Conservation (phyloP, 2,329 filamentous ascomycete genomes). For the Harringtonia lauricola region DNA sequence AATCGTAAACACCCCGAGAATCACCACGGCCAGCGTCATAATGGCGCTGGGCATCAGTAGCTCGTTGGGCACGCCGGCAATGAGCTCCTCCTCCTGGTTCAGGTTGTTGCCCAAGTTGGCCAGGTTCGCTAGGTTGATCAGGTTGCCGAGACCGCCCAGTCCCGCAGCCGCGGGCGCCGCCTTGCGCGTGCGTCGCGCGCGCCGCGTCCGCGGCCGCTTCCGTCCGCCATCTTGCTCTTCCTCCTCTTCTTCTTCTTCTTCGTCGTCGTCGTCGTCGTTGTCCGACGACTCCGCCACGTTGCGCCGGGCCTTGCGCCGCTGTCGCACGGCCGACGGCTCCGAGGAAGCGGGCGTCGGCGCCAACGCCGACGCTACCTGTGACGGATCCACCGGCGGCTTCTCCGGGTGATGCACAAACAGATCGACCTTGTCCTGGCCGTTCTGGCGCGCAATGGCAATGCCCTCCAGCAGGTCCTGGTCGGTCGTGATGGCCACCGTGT, state of each 20-base stretch:
- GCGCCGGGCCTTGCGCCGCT: conserved; percentile 28
- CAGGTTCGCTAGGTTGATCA: too few relatives aligned
- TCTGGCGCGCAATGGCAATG: conserved; percentile 68
- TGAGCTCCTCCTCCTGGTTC: conserved; percentile 53
- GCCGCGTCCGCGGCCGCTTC: conserved; percentile 23
- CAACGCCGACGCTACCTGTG: conserved; percentile 27
- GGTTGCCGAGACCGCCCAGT: conserved; percentile 3
- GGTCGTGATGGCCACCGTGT: conserved; percentile 92
- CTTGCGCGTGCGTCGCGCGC: conserved; percentile 27
- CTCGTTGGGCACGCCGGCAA: conserved; percentile 88
- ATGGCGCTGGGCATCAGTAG: conserved; percentile 87
- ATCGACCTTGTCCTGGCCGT: conserved; percentile 83
- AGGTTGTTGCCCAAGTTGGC: not conserved
- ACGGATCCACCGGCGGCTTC: conserved; percentile 65
- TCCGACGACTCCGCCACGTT: conserved; percentile 20
- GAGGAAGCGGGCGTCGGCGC: not conserved
- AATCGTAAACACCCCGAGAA: conserved; percentile 86
- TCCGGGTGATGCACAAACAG: conserved; percentile 92
- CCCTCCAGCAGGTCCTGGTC: conserved; percentile 89
- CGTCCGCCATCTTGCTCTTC: conserved; percentile 16
- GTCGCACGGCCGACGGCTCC: conserved; percentile 28
- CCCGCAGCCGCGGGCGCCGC: not conserved
- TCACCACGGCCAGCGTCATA: conserved; percentile 87
- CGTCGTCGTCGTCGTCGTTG: conserved; percentile 40
- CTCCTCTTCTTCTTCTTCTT: conserved; percentile 31